phyloP scores from a whole-genome alignment of 2,329 filamentous ascomycete genomes.

The Sporothrix phasma region DNA sequence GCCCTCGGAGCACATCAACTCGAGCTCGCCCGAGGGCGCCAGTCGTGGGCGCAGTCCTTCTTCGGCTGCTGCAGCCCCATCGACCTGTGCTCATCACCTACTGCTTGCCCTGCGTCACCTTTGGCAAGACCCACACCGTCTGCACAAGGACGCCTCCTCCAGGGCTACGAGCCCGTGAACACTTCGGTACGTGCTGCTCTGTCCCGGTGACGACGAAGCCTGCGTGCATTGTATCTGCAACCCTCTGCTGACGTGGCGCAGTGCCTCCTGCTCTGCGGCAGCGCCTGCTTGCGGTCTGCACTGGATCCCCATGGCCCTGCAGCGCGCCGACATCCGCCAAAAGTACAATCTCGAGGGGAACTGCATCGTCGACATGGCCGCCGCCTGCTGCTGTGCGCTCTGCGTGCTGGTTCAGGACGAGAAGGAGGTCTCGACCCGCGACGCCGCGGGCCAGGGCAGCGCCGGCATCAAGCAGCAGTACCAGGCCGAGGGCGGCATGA shows the following conservation, averaged over 20 bases:
- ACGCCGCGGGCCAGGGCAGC: constrained; percentile 19
- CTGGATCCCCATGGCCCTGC: constrained; percentile 36
- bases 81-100: constrained; percentile 36
- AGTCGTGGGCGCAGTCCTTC: constrained; percentile 32
- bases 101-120: constrained; percentile 38
- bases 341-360: constrained; percentile 37
- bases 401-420: constrained; percentile 38
- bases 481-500: constrained; percentile 25
- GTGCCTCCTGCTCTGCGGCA: constrained; percentile 37
- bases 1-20: constrained; percentile 35
- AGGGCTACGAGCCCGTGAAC: constrained; percentile 38
- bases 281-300: constrained; percentile 31
- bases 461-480: constrained; percentile 25
- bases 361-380: constrained; percentile 33
- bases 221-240: too few relatives aligned
- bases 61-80: constrained; percentile 38
- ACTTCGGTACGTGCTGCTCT: constrained; percentile 29
- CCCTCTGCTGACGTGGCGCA: constrained; percentile 2
- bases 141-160: constrained; percentile 32
- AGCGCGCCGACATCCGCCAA: constrained; percentile 35
- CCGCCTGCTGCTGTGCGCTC: constrained; percentile 36
- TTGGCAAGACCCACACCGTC: constrained; percentile 40
- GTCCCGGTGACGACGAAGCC: not conserved
- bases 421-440: constrained; percentile 35
- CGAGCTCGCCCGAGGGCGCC: constrained; percentile 30